These are phyloP conservation scores for Hymenotorrendiella dingleyae DNA, from an alignment of 2,329 filamentous ascomycete genomes.

Conservation along the genomic window DNA sequence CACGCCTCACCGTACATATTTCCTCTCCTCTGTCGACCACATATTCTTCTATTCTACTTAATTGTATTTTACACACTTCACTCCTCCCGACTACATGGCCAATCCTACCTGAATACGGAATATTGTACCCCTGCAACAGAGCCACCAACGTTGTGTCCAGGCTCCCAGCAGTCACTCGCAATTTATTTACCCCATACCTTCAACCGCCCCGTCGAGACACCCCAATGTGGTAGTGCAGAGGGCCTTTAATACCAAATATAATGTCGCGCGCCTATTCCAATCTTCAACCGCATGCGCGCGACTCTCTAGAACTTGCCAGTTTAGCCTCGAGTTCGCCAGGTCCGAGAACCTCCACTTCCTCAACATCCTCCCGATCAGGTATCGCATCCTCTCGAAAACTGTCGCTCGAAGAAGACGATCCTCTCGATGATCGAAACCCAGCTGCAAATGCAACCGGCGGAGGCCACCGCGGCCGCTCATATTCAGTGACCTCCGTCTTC, in stretches of 20 bases:
- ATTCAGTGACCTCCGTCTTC: conserved; percentile 88
- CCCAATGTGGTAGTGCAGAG: conserved; percentile 6
- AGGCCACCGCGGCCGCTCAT: conserved; percentile 57
- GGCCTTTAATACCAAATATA: conserved; percentile 6
- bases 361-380: conserved; percentile 73
- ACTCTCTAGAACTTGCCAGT: conserved; percentile 94
- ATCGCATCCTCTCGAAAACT: conserved; percentile 87
- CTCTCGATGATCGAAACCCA: conserved; percentile 58
- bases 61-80: too few relatives aligned
- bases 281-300: conserved; percentile 46
- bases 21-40: too few relatives aligned
- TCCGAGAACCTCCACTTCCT: conserved; percentile 56
- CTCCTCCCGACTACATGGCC: too few relatives aligned
- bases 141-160: too few relatives aligned
- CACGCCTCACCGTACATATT: background rate
- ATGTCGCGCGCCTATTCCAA: conserved; percentile 28
- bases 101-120: too few relatives aligned
- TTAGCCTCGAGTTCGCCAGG: conserved; percentile 76
- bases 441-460: conserved; percentile 33
- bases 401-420: conserved; percentile 83
- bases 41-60: too few relatives aligned
- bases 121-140: too few relatives aligned
- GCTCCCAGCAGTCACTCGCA: too few relatives aligned
- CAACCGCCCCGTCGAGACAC: too few relatives aligned
- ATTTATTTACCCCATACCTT: too few relatives aligned